Conservation (phyloP, 139 green algal species). For the Raphidocelis subcapitata region DNA sequence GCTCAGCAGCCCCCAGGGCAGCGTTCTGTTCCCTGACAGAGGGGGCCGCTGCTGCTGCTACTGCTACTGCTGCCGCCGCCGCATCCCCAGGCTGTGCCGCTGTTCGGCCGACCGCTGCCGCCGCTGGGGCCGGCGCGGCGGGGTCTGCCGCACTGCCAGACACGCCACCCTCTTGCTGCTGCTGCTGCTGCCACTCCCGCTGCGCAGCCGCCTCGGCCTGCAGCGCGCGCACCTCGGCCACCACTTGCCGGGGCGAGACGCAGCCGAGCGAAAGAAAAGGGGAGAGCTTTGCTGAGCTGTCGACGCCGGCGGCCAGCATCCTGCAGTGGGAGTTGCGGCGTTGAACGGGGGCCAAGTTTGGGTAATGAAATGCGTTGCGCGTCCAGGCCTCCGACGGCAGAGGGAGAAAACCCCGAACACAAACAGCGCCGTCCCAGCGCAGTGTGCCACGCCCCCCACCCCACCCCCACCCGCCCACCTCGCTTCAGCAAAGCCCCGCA, state of each 20-base stretch:
- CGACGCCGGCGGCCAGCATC: conserved; percentile 53
- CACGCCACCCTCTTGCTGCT: neutral
- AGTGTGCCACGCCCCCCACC: no score
- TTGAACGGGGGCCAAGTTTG: no score
- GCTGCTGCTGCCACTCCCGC: conserved; percentile 10
- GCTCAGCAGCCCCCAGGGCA: conserved; percentile 6
- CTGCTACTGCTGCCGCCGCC: neutral
- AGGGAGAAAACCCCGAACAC: no score
- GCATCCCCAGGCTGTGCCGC: neutral
- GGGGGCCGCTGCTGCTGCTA: no score
- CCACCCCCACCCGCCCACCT: no score
- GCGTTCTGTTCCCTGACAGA: no score
- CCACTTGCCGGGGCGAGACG: conserved; percentile 60
- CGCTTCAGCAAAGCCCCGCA: no score
- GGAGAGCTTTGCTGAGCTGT: conserved; percentile 73
- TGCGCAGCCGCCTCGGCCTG: conserved; percentile 2
- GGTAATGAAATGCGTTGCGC: no score
- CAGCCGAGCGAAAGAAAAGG: conserved; percentile 67
- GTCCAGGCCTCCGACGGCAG: no score
- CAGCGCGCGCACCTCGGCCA: conserved; percentile 29
- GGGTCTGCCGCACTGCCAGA: neutral
- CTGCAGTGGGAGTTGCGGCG: neutral
- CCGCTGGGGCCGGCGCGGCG: neutral
- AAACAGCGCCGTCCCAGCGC: no score
- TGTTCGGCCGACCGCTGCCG: neutral